Evolutionary conservation across 768 basidiomycete genomes (phyloP).

Genomic region (Russula brevipes): DNA sequence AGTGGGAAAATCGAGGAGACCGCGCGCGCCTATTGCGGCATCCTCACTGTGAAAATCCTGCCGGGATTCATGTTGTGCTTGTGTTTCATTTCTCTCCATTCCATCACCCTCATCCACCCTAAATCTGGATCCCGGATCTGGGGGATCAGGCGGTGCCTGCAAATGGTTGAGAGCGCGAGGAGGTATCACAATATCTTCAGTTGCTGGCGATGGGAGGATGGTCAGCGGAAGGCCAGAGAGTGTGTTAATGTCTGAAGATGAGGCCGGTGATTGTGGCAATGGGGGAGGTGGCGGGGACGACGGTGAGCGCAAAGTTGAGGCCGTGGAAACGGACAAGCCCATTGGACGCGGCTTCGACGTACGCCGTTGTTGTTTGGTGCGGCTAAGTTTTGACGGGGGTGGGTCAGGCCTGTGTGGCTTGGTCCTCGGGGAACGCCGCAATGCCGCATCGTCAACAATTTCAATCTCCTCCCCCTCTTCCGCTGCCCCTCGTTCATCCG

Average conservation of each 20-base stretch:
- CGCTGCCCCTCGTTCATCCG: neutral
- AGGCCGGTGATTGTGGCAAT: neutral
- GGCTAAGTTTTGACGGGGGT: neutral
- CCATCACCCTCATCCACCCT: no score
- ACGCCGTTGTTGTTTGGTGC: neutral
- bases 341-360: neutral
- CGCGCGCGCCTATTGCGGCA: conserved; percentile 13
- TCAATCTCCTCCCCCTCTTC: neutral
- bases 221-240: conserved; percentile 4
- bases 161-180: conserved; percentile 6
- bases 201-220: neutral
- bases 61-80: neutral
- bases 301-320: neutral
- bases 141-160: neutral
- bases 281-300: neutral
- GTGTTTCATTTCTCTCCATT: neutral
- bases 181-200: conserved; percentile 2
- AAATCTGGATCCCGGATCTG: neutral
- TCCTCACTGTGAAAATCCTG: conserved; percentile 18
- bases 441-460: neutral
- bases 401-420: neutral
- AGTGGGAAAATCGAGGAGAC: conserved; percentile 14
- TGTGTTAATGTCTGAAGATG: neutral
- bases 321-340: neutral
- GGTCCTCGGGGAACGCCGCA: neutral